Conservation (phyloP, 345 rosid genomes). For the Draba incana region DNA sequence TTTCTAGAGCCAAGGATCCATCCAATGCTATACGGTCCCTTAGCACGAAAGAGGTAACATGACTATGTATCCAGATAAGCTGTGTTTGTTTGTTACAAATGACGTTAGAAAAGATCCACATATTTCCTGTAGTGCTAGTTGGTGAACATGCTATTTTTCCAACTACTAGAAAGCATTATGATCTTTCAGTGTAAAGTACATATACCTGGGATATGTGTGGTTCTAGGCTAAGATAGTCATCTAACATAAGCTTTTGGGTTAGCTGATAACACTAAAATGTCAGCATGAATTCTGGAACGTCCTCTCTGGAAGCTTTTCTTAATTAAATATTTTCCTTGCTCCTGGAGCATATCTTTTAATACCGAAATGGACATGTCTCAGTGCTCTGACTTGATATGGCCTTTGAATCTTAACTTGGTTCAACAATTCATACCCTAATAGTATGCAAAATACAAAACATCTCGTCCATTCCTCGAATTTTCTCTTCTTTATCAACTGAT, state of each 20-base stretch:
- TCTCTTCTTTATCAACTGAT: conserved; percentile 20
- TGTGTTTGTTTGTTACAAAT: conserved; percentile 15
- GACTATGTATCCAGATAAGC: conserved; percentile 14
- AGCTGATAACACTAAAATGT: conserved; percentile 8
- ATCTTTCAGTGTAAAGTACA: conserved; percentile 7
- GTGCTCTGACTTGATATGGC: conserved; percentile 12
- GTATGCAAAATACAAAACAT: conserved; percentile 3
- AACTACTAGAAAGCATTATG: conserved; percentile 7
- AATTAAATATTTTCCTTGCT: conserved; percentile 4
- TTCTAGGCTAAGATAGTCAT: conserved; percentile 17
- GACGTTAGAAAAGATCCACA: not conserved
- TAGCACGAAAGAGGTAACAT: conserved; percentile 90
- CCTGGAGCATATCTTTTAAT: not conserved
- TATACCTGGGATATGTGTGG: conserved; percentile 8
- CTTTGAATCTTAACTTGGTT: conserved; percentile 18
- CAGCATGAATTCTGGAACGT: conserved; percentile 1
- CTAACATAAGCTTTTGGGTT: conserved; percentile 24
- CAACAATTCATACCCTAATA: conserved; percentile 28
- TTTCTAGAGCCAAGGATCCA: conserved; percentile 72
- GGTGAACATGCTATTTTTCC: conserved; percentile 5
- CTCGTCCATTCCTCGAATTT: not conserved
- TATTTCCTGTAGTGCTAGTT: conserved; percentile 8
- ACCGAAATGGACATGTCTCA: not conserved
- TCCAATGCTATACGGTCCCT: conserved; percentile 66
- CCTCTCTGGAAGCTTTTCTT: conserved; percentile 25